Conservation (phyloP, 371 early-diverging fungal species). For the Mucor mucedo region DNA sequence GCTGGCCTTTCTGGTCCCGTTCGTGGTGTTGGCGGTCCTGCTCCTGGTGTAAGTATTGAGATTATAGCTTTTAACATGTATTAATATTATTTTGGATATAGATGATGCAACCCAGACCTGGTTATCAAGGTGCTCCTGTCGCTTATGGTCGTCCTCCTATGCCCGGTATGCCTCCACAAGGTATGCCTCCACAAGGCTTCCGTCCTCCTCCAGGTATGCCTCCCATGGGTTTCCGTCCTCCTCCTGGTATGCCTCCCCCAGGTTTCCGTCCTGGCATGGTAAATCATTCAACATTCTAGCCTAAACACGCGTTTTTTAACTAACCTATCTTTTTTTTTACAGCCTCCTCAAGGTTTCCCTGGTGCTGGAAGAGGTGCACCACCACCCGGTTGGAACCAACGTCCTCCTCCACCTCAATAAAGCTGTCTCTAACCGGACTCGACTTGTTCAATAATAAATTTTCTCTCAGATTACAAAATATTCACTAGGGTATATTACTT, state of each 20-base stretch:
- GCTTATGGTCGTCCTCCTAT: constrained; percentile 76
- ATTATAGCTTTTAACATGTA: background rate
- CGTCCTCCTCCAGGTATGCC: constrained; percentile 64
- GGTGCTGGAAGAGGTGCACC: constrained; percentile 43
- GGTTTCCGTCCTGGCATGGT: constrained; percentile 32
- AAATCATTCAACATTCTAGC: constrained; percentile 1
- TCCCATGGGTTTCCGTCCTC: constrained; percentile 66
- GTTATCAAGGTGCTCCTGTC: constrained; percentile 71
- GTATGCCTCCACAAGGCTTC: constrained; percentile 61
- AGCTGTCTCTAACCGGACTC: background rate
- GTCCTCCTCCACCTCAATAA: constrained; percentile 39
- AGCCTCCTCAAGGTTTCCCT: constrained; percentile 46
- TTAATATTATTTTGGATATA: constrained; percentile 14
- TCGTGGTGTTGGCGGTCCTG: constrained; percentile 93
- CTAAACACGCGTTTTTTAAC: background rate
- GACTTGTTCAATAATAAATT: background rate
- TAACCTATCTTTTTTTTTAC: constrained; percentile 1
- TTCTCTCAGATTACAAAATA: background rate
- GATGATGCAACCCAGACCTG: constrained; percentile 76
- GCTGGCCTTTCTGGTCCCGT: constrained; percentile 87
- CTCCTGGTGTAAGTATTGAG: constrained; percentile 60
- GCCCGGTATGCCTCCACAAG: constrained; percentile 54
- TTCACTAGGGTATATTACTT: background rate
- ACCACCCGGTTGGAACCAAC: constrained; percentile 39
- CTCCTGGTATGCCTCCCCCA: constrained; percentile 42